A percentile compares a stretch with the other conserved stretches of the same genome.
These are phyloP conservation scores for Candolleomyces aberdarensis DNA, from an alignment of 768 basidiomycete species.

Conservation along the genomic window DNA sequence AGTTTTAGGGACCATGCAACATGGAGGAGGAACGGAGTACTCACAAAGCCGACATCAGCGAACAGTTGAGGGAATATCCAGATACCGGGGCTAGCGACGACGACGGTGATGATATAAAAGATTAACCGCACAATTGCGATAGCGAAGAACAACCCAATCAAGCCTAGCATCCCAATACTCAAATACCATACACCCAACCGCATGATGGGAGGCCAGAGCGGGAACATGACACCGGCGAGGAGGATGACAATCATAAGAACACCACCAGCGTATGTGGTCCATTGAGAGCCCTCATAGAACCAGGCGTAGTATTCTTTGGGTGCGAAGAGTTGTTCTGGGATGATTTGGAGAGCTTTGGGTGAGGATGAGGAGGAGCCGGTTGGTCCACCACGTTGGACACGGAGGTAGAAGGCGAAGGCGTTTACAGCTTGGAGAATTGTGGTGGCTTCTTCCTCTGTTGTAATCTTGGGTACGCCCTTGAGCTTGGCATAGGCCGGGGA, in stretches of 20 bases:
- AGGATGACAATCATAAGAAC: conserved; percentile 89
- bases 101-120: conserved; percentile 89
- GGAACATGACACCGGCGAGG: conserved; percentile 98
- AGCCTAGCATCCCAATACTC: conserved; percentile 80
- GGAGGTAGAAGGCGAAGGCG: conserved; percentile 88
- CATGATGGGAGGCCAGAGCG: conserved; percentile 93
- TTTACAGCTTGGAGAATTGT: conserved; percentile 66
- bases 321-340: conserved; percentile 76
- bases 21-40: conserved; percentile 29
- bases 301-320: conserved; percentile 88
- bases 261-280: conserved; percentile 90
- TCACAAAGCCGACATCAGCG: conserved; percentile 96
- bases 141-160: conserved; percentile 88
- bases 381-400: conserved; percentile 75
- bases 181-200: conserved; percentile 95
- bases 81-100: conserved; percentile 85
- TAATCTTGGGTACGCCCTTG: conserved; percentile 73
- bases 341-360: conserved; percentile 78
- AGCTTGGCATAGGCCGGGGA: conserved; percentile 90
- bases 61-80: conserved; percentile 99
- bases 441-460: conserved; percentile 72
- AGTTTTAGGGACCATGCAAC: not conserved
- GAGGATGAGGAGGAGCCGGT: conserved; percentile 65
- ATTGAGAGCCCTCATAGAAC: conserved; percentile 94
- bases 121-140: conserved; percentile 89